phyloP scores from a whole-genome alignment of 2,329 filamentous ascomycete species.

The Teratosphaeria zuluensis region DNA sequence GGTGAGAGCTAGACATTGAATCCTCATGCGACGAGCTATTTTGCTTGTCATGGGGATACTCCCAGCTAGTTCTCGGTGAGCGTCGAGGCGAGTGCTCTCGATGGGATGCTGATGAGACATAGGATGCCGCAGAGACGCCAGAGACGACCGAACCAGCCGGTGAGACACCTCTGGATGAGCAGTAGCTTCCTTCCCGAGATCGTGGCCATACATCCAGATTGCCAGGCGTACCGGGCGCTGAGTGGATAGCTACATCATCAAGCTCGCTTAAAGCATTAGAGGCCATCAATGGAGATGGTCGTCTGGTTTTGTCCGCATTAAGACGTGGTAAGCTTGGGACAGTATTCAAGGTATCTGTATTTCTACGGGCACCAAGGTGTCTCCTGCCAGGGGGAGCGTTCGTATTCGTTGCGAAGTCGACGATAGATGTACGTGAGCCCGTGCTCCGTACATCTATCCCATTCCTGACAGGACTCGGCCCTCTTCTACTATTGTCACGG shows the following conservation, averaged over 20 bases:
- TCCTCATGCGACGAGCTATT: conserved; percentile 9
- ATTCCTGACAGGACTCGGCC: neutral
- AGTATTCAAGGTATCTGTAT: conserved; percentile 17
- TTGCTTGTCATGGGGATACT: conserved; percentile 6
- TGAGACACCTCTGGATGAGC: conserved; percentile 17
- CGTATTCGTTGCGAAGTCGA: conserved; percentile 15
- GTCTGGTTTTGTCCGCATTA: conserved; percentile 14
- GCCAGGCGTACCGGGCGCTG: conserved; percentile 3
- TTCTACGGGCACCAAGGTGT: conserved; percentile 19
- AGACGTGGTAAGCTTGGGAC: conserved; percentile 13
- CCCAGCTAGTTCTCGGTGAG: conserved; percentile 14
- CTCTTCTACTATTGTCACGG: conserved; percentile 6
- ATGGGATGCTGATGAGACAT: conserved; percentile 1
- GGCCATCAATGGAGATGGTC: conserved; percentile 18
- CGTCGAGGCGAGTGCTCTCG: conserved; percentile 4
- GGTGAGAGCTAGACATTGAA: conserved; percentile 17
- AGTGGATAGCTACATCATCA: conserved; percentile 8
- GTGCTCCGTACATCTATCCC: neutral
- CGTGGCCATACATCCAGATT: conserved; percentile 7
- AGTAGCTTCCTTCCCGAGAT: conserved; percentile 17
- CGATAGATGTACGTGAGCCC: conserved; percentile 9
- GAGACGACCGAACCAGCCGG: conserved; percentile 8
- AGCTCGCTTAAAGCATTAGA: conserved; percentile 14
- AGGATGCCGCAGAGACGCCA: conserved; percentile 1
- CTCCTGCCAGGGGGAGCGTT: conserved; percentile 11